Base-by-base conservation (phyloP, 257 asterid genomes). In the Nemophila menziesii region DNA sequence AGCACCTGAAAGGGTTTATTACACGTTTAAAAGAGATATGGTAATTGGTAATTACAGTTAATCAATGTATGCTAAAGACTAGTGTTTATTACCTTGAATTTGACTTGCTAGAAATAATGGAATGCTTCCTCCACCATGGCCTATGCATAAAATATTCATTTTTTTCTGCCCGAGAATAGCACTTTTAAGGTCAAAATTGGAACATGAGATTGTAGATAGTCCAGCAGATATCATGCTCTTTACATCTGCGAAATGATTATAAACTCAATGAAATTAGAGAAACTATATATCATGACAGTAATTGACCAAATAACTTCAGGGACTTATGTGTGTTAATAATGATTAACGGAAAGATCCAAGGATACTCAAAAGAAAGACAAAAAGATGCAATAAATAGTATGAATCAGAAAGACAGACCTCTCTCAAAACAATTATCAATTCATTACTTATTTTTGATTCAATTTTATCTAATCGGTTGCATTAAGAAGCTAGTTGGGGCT, bases 51-150 rank as follows among this genome's bases (percentile, higher is more conserved):
- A n/a, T n/a, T n/a, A n/a, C n/a, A n/a, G n/a, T n/a, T n/a, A n/a
- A n/a, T n/a, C n/a, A 18, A 19, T 4, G 46, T 3, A n/a, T 14
- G 20, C 29, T 36, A 7, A n/a, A 33, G 8, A 43, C 33, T 13
- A 23, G 33, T n/a, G 34, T 37, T 27, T 33, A 66, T n/a, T 45
- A 82, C 96, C 96, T 75, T 40, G 65, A 58, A 86, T 67, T 56
- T 76, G 66, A 66, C 67, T 71, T 17, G 96, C 90, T 69, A 86
- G 50, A 62, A 74, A 82, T 57, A 86, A 59, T 10, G 96, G 96
- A 42, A 86, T 61, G 76, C 96, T 82, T 60, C 96, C 96, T 59
- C 96, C 96, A 23, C 96, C 96, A 59, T 86, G 96, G 11, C 96
- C 96, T 16, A 86, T 72, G 72, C 96, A 82, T 52, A 86, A 71